These are phyloP conservation scores for Botrytis pseudocinerea DNA, from an alignment of 2,329 filamentous ascomycete species.

Conservation along the genomic window DNA sequence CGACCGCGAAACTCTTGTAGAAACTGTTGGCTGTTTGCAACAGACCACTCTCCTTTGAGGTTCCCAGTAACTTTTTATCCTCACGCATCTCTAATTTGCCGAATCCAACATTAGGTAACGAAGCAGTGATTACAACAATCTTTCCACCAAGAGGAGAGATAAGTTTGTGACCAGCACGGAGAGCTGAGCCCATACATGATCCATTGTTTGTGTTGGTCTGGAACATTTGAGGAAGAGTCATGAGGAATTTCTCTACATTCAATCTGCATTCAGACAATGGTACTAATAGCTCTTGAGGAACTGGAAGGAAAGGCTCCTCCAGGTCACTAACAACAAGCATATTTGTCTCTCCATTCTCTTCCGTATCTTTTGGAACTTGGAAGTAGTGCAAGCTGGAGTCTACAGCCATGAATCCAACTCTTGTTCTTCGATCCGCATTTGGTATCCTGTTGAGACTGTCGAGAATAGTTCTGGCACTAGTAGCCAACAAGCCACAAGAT, in stretches of 20 bases:
- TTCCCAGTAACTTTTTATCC: constrained; percentile 93
- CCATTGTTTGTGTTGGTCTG: constrained; percentile 85
- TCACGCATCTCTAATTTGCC: constrained; percentile 92
- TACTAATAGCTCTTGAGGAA: constrained; percentile 87
- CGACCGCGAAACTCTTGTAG: constrained; percentile 98
- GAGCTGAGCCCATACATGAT: constrained; percentile 92
- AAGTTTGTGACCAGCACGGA: constrained; percentile 91
- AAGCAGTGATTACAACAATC: constrained; percentile 86
- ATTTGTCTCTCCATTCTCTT: constrained; percentile 79
- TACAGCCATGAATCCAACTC: constrained; percentile 91
- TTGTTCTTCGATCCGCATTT: constrained; percentile 91
- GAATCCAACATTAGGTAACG: constrained; percentile 83
- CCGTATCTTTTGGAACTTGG: constrained; percentile 83
- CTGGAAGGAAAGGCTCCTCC: constrained; percentile 94
- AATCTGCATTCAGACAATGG: constrained; percentile 84
- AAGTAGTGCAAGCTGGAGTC: constrained; percentile 97
- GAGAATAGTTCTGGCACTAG: constrained; percentile 86
- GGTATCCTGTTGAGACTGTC: constrained; percentile 96
- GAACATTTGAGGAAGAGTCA: constrained; percentile 94
- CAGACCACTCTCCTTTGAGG: constrained; percentile 83
- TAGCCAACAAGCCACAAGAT: constrained; percentile 86
- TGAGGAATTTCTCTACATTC: constrained; percentile 88
- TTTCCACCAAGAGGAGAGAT: constrained; percentile 94
- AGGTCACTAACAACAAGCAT: constrained; percentile 95
- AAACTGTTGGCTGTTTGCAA: constrained; percentile 93